phyloP scores from a whole-genome alignment of 2,329 filamentous ascomycete species.

The Xylariaceae sp. region DNA sequence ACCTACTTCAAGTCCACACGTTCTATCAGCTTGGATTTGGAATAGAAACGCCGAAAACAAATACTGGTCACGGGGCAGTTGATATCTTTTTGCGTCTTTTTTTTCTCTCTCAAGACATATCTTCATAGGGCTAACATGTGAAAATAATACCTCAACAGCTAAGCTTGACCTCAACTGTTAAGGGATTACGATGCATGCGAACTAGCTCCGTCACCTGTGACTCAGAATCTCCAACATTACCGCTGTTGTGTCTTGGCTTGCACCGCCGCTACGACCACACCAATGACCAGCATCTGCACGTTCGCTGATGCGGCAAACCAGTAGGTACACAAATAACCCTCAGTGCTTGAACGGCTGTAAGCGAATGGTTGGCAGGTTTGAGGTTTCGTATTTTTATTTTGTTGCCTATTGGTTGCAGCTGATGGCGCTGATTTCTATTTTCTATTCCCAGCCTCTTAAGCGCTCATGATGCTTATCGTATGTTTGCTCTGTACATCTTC shows the following conservation, averaged over 20 bases:
- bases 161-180: not conserved
- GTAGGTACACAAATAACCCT: not conserved
- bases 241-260: not conserved
- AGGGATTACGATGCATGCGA: not conserved
- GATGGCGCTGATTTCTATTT: not conserved
- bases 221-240: slow-evolving; percentile 6
- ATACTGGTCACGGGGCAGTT: not conserved
- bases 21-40: not conserved
- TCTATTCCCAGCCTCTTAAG: slow-evolving; percentile 12
- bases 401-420: slow-evolving; percentile 1
- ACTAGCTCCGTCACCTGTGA: not conserved
- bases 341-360: not conserved
- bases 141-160: not conserved
- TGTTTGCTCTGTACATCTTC: not conserved
- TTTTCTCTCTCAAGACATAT: not conserved
- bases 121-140: not conserved
- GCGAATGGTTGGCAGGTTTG: not conserved
- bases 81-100: not conserved
- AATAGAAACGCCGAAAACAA: not conserved
- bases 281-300: slow-evolving; percentile 6
- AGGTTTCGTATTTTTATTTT: slow-evolving; percentile 1
- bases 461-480: slow-evolving; percentile 2
- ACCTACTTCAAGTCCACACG: not conserved
- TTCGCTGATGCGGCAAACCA: slow-evolving; percentile 2
- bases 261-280: not conserved